Evolutionary conservation across 768 basidiomycete species (phyloP), one percentile per base, ranked within the genome.

Genomic region (Mycena metata): DNA sequence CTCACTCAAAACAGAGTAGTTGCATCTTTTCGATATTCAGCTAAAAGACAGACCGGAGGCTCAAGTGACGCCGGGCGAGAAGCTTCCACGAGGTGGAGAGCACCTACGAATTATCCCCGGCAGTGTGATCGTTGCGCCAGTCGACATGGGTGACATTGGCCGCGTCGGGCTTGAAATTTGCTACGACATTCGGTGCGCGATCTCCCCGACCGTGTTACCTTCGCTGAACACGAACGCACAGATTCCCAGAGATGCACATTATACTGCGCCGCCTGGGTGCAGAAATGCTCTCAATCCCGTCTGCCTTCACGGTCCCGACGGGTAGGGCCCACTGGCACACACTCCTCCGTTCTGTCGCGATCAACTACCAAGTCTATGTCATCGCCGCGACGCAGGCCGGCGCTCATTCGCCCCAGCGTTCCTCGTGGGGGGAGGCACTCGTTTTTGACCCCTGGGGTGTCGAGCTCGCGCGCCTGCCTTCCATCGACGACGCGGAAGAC

Each of bases 371-470:
- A 33, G 70, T 72, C 54, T 72, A 72, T 16, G 70, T 72, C 47
- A 66, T 72, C 50, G 70, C 70, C n/a, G 67, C 70, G 1, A 30
- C 70, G 43, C 70, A 72, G 50, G 70, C 63, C 24, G 70, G 70
- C 50, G 70, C 70, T 11, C 70, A 72, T 54, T 68, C 67, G 3
- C 26, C 67, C 5, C 24, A 19, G 47, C 70, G 70, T 10, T 68
- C 70, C 33, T 68, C 70, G 0, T 72, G 70, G 70, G 70, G 70
- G 26, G 70, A 72, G 50, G 70, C 70, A 19, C 67, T 72, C 33
- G 67, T 68, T 39, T 72, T 72, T 46, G 70, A 72, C 39, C 70
- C 70, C 5, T 72, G 70, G 70, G 70, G 70, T 49, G 56, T 57
- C 52, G 63, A 66, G 60, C 70, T 72, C 17, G 70, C 67, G 7